Base-by-base conservation (phyloP, 306 rosid genomes). In the Citrullus mucosospermus region DNA sequence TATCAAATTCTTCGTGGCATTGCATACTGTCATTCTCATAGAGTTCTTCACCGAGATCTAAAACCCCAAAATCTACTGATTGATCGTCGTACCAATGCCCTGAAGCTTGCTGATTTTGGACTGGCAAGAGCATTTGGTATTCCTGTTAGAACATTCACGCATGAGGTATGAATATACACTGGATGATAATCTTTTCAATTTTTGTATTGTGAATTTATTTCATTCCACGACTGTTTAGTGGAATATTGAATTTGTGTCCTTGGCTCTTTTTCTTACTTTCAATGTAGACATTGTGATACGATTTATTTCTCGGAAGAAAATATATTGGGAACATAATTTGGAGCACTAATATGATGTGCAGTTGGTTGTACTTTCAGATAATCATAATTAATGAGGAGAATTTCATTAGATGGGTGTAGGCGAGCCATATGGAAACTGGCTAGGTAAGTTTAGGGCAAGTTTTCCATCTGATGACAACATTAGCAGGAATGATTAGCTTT, bases 101-200 rank as follows among this genome's bases (percentile, higher is more conserved):
- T 95, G 74, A 95, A 95, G 91, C 98, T 93, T 86, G 98, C 99
- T 67, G 99, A 95, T 83, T 95, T 95, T 81, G 99, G 99, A 87
- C 88, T 95, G 85, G 99, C 99, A 78, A 87, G 99, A 87, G 99
- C 97, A 63, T 95, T 95, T 88, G 97, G 99, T 80, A 92, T 95
- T 85, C 99, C 99, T 82, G 97, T 92, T 85, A 92, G 97, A 83
- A 92, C 97, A 79, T 95, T 95, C 81, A 95, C 99, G 14, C 99
- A 91, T 13, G 97, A 95, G 99, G 99, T 95, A 80, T 48, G 82
- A 48, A 43, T 22, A 61, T 65, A 28, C 63, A 50, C 80, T 61
- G 51, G 77, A 54, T 81, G 79, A 17, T 41, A 36, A 28, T 39
- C 80, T 77, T 34, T 20, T 16, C 41, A 38, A 36, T 58, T 58